phyloP scores from a whole-genome alignment of 495 filamentous ascomycete species.

The Elaphomyces granulatus region DNA sequence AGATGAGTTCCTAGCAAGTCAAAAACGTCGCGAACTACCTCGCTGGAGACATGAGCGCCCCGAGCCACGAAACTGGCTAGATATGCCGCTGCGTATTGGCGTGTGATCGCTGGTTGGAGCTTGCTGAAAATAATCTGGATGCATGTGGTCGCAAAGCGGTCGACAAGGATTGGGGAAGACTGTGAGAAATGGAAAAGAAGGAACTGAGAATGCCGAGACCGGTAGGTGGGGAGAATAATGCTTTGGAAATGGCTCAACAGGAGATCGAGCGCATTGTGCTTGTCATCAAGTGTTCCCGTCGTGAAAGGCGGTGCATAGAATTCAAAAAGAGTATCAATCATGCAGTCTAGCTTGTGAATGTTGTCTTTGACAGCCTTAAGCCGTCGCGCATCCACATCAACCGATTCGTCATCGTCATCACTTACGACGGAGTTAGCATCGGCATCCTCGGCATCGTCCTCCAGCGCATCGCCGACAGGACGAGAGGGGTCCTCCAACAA shows the following conservation, averaged over 20 bases:
- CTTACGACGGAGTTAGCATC: constrained; percentile 39
- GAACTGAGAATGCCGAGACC: constrained; percentile 76
- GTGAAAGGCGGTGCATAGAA: constrained; percentile 61
- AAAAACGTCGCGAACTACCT: constrained; percentile 63
- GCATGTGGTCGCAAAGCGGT: constrained; percentile 67
- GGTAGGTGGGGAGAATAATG: constrained; percentile 78
- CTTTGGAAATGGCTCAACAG: constrained; percentile 68
- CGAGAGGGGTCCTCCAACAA: constrained; percentile 24
- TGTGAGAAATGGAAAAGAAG: constrained; percentile 91
- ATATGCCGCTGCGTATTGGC: constrained; percentile 80
- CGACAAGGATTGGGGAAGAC: constrained; percentile 53
- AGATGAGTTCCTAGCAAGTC: constrained; percentile 60
- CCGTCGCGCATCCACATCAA: constrained; percentile 34
- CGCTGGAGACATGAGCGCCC: constrained; percentile 61
- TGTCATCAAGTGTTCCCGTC: constrained; percentile 29
- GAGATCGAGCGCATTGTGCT: constrained; percentile 46
- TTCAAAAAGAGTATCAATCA: constrained; percentile 77
- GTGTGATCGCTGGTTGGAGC: constrained; percentile 47
- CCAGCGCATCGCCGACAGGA: constrained; percentile 27
- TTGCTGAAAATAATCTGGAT: constrained; percentile 53
- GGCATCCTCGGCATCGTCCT: constrained; percentile 44
- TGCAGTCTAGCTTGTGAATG: constrained; percentile 82
- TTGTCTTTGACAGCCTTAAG: constrained; percentile 56
- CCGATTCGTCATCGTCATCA: constrained; percentile 27
- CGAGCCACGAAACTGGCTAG: constrained; percentile 85